Base-by-base conservation (phyloP, 345 rosid genomes). In the Citrus unshiu region DNA sequence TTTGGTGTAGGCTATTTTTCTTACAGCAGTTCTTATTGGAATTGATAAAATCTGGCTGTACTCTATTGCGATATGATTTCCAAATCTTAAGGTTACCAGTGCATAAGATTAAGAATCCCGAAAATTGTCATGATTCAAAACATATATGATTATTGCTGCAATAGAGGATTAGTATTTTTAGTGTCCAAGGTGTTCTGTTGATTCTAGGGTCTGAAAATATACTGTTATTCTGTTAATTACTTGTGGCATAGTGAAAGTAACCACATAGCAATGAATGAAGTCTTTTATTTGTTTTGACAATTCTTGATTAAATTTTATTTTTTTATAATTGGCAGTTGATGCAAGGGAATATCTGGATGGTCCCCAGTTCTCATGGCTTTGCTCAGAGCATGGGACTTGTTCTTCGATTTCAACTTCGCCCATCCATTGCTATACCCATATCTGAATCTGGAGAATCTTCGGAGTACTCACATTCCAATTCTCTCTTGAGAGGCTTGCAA, bases 291-390 rank as follows among this genome's bases (percentile, higher is more conserved):
- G 3, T 46, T 40, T 64, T 24, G 10, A 14, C 14, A 62, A 9
- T 57, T 77, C 21, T 22, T 29, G 27, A 72, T 72, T 57, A 21
- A 16, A 49, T 73, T 54, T 6, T 34, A 62, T 73, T 3, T 74
- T 3, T 25, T 63, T 74, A 4, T 67, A 37, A 59, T 81, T 79
- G 70, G 80, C 82, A 96, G 98, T 62, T 91, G 84, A 96, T 96
- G 97, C 97, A 91, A 43, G 99, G 99, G 72, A 89, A 87, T 80
- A 89, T 96, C 79, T 94, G 93, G 87, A 88, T 87, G 56, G 83
- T 88, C 32, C 93, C 90, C 27, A 87, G 87, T 75, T 71, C 84
- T 59, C 88, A 81, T 14, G 93, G 97, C 64, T 83, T 86, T 64
- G 86, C 91, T 18, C 90, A 90, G 81, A 85, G 94, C 85, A 91